Base-by-base conservation (phyloP, 2,329 filamentous ascomycete species). In the Diaporthe vaccinii region DNA sequence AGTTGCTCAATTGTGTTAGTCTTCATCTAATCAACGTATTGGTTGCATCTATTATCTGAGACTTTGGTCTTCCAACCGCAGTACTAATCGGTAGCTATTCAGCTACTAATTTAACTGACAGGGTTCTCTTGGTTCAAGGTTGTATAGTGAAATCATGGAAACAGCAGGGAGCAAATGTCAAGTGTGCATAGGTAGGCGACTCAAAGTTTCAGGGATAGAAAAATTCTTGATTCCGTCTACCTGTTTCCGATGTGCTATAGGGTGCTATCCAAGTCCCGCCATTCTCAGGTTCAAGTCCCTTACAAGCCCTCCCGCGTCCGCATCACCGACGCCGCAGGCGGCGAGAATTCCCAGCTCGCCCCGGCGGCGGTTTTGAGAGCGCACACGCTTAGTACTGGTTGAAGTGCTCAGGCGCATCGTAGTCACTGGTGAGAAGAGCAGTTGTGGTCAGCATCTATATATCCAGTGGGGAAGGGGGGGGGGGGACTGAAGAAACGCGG, bases 271-370 rank as follows among this genome's bases (percentile, higher is more conserved):
- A 55, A 67, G 65, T 69, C 46, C 58, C 65, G 74, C 74, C 74
- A 76, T 76, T 76, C 58, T 69, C 74, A 76, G 74, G 74, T 70
- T 49, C 71, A 46, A 73, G 61, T 72, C 31, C 53, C 58, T 65
- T 44, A 44, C 8, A 57, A 68, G 65, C 65, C 41, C 39, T 70
- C 46, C 72, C 55, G 74, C 28, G 57, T 70, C 55, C 41, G 65
- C 71, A 76, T 58, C 71, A 76, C 68, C 74, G 72, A 58, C 61
- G 74, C 53, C 25, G 17, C 36, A 41, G 10, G 20, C 53, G 14
- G 51, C 25, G 15, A 67, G 46, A 28, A 51, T 49, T 67, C 12
- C 17, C 65, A 17, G 55, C 61, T 41, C 74, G n/a, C 28, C 58
- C 39, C 44, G 28, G 51, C 34, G 49, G n/a, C 65, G 49, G 31